Base-by-base conservation (phyloP, 2,329 filamentous ascomycete genomes). In the Colletotrichum lupini region DNA sequence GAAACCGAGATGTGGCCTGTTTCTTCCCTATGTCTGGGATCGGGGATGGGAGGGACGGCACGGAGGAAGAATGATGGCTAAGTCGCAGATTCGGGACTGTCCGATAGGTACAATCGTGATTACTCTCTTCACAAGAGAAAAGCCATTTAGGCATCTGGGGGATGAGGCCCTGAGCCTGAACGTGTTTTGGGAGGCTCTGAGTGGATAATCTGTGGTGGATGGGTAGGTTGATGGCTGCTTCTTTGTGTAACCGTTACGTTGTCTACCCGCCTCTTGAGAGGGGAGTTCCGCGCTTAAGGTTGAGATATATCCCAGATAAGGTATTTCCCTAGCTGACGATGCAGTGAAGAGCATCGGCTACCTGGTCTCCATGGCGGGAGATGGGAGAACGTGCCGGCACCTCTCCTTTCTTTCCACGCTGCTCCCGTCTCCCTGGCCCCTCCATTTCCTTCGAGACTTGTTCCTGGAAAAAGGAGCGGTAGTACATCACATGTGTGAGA, bases 1-100 rank as follows among this genome's bases (percentile, higher is more conserved):
- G 42, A 9, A 49, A 49, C 19, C n/a, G 42, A 49, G 42, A 49
- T 49, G 42, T 49, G 42, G 42, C 42, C 28, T 30, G 60, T 53
- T 57, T 60, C 30, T 37, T 53, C 30, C 49, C 11, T 12, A 49
- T 63, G 66, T 72, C 59, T 69, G 52, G 55, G 70, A 72, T 72
- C 52, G 53, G 42, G 30, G 55, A 37, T 49, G 68, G 66, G 58
- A 35, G 32, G 32, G 32, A 35, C 32, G 32, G 32, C 32, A 35
- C 32, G 42, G 42, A 49, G 42, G 5, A n/a, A 49, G 42, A 49
- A n/a, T n/a, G 19, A 59, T 56, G 53, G 30, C 42, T 12, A n/a
- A 24, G 37, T 64, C n/a, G 53, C 42, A 64, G 59, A 72, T 69
- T 66, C 37, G 37, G 37, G 32, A 53, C 58, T 60, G 67, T 35